Conservation (phyloP, 1,284 basidiomycete genomes). For the Puccinia sorghi region DNA sequence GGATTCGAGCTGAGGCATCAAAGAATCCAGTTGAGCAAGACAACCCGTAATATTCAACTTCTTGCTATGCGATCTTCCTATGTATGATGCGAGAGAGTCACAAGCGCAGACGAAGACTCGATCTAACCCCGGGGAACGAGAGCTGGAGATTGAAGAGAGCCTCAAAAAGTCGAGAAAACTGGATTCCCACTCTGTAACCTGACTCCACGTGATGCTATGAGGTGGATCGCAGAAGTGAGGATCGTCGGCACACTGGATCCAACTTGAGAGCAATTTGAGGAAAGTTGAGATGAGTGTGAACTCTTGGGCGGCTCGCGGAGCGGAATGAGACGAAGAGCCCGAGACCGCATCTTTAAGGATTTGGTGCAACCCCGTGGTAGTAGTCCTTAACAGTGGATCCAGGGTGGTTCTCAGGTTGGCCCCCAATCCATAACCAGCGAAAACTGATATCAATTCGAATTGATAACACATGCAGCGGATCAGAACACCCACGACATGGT, state of each 20-base stretch:
- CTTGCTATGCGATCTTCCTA: constrained; percentile 27
- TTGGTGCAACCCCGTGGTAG: constrained; percentile 22
- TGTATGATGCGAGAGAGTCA: constrained; percentile 16
- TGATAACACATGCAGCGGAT: constrained; percentile 36
- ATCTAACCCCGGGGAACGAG: constrained; percentile 16
- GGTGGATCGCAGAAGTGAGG: constrained; percentile 43
- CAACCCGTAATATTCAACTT: not conserved
- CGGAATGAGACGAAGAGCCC: not conserved
- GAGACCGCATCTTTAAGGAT: not conserved
- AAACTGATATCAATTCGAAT: constrained; percentile 31
- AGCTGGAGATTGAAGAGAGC: constrained; percentile 10
- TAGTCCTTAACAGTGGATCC: constrained; percentile 41
- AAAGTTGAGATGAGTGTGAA: constrained; percentile 39
- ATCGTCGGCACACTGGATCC: constrained; percentile 46
- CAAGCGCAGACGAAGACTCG: constrained; percentile 22
- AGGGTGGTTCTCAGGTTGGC: constrained; percentile 39
- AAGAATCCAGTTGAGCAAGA: not conserved
- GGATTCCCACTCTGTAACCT: constrained; percentile 40
- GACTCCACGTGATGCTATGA: constrained; percentile 50
- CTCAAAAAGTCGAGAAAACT: constrained; percentile 32
- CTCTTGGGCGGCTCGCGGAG: constrained; percentile 5
- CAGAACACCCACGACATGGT: constrained; percentile 17
- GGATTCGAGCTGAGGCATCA: constrained; percentile 26
- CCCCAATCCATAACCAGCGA: constrained; percentile 41
- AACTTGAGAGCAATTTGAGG: constrained; percentile 36